Evolutionary conservation across 2,329 filamentous ascomycete species (phyloP).

Genomic region (Elsinoe ampelina): DNA sequence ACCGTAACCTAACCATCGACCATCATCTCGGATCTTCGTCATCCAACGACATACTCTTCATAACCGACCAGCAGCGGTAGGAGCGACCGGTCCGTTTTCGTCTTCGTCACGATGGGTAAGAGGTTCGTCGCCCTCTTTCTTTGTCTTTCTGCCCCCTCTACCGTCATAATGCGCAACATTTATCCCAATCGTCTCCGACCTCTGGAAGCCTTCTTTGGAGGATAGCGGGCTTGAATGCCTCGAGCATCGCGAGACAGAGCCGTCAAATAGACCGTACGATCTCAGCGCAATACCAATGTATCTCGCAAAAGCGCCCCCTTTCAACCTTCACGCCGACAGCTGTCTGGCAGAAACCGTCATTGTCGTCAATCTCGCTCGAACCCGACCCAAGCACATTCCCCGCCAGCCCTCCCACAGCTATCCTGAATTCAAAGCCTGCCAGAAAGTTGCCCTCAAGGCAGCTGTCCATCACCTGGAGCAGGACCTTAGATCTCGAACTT

Average conservation of each 20-base stretch:
- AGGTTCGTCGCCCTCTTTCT: constrained; percentile 10
- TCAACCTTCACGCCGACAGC: not conserved
- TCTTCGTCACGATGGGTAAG: constrained; percentile 12
- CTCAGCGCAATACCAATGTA: not conserved
- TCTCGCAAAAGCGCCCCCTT: not conserved
- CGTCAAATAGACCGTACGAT: not conserved
- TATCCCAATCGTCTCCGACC: not conserved
- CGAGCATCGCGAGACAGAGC: not conserved
- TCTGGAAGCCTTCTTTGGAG: not conserved
- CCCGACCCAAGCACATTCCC: constrained; percentile 27
- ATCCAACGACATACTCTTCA: not conserved
- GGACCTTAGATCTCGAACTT: constrained; percentile 24
- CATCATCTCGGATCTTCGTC: not conserved
- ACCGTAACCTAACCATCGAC: not conserved
- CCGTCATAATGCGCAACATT: not conserved
- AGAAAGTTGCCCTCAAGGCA: constrained; percentile 25
- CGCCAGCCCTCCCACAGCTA: constrained; percentile 25
- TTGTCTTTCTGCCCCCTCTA: constrained; percentile 4
- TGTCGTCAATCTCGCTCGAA: constrained; percentile 25
- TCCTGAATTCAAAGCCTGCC: constrained; percentile 25
- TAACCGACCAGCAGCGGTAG: not conserved
- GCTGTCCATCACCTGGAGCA: constrained; percentile 25
- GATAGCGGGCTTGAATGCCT: not conserved
- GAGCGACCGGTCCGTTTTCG: not conserved
- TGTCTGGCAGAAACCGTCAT: not conserved